phyloP scores from a whole-genome alignment of 768 basidiomycete species.

The Termitomyces sp. region DNA sequence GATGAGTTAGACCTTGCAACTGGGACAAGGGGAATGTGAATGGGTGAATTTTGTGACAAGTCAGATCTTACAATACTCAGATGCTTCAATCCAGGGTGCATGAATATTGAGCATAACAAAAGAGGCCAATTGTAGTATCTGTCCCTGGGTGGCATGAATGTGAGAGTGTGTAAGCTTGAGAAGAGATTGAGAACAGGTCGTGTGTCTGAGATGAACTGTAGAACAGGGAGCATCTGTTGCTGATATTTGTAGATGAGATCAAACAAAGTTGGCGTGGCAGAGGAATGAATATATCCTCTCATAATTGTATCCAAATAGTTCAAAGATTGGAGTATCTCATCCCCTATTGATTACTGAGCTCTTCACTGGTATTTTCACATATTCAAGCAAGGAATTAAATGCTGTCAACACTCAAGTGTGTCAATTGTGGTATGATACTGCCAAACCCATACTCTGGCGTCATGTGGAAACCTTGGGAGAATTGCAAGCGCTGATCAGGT shows the following conservation, averaged over 20 bases:
- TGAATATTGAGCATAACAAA: not conserved
- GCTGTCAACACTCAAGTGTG: conserved; percentile 1
- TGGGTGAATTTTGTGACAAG: not conserved
- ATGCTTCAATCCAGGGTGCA: not conserved
- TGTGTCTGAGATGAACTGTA: not conserved
- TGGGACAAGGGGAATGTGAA: not conserved
- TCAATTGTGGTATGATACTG: not conserved
- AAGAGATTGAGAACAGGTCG: not conserved
- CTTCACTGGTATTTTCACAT: not conserved
- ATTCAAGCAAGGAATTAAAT: not conserved
- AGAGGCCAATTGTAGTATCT: not conserved
- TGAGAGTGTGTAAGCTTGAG: not conserved
- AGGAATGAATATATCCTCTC: not conserved
- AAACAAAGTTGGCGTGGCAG: not conserved
- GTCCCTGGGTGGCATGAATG: not conserved
- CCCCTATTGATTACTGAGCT: not conserved
- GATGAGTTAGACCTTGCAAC: not conserved
- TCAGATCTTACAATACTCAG: not conserved
- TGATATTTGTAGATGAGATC: not conserved
- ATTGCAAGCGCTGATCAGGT: not conserved
- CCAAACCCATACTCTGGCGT: not conserved
- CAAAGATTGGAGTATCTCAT: not conserved
- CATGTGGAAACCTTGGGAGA: not conserved
- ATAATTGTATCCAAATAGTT: not conserved
- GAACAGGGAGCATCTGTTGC: not conserved